Evolutionary conservation across 108 stramenopile genomes (phyloP), one percentile per base, ranked within the genome.

Genomic region (Cyclotella atomus): DNA sequence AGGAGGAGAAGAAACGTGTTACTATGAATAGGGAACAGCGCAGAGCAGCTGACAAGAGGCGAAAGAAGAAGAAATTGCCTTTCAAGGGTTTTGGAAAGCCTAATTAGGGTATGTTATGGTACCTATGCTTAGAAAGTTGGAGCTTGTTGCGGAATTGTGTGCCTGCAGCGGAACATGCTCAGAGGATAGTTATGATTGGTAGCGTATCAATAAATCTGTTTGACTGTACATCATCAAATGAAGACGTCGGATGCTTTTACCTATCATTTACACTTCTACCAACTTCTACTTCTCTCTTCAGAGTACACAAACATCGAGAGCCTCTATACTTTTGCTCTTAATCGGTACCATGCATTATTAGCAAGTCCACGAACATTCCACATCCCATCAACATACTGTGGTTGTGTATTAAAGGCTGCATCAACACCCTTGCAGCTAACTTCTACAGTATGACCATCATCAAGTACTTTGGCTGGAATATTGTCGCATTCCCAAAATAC

Each of bases 291-390:
- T n/a, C n/a, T n/a, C n/a, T n/a, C n/a, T n/a, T n/a, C n/a, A n/a
- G n/a, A n/a, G n/a, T n/a, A n/a, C n/a, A n/a, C 38, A 41, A 9
- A 41, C 12, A 41, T 12, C 12, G 47, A 4, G 2, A 55, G 8
- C 16, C 3, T 28, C 6, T 55, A 30, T 21, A 79, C 70, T 28
- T 34, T 66, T 16, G 64, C 59, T 21, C 57, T 71, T 9, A 65
- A 30, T 44, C 78, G 67, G 52, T 45, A 92, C 91, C 89, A 95
- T 36, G 84, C 87, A 52, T 95, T 95, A 65, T 95, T 95, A 21
- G 83, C 87, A 14, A 95, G 68, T 59, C 93, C 93, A 63, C 93
- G 70, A 17, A 95, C 88, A 74, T 95, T 95, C 91, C 93, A 91
- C 25, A 83, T 75, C 41, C 90, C 86, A 65, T 81, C 87, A 50